phyloP scores from a whole-genome alignment of 495 filamentous ascomycete species.

The Penicillium cataractarum region DNA sequence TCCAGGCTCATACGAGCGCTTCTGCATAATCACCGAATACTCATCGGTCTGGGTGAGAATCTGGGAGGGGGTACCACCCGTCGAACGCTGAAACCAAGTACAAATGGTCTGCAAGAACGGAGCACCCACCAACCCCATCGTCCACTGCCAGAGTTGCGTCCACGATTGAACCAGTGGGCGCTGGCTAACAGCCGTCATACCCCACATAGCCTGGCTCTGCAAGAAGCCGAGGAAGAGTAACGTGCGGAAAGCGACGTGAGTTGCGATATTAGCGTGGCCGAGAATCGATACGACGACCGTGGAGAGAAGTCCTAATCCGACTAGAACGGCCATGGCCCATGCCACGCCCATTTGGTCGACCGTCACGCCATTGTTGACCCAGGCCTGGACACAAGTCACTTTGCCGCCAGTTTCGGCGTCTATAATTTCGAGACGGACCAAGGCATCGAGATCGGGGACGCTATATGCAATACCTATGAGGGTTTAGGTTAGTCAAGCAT shows the following conservation, averaged over 20 bases:
- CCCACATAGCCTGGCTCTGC: constrained; percentile 91
- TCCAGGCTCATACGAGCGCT: constrained; percentile 57
- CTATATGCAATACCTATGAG: constrained; percentile 72
- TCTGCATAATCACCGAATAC: constrained; percentile 82
- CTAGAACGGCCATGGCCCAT: constrained; percentile 84
- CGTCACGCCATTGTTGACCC: constrained; percentile 87
- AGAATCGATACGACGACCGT: constrained; percentile 79
- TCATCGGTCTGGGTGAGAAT: constrained; percentile 71
- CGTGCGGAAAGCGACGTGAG: constrained; percentile 89
- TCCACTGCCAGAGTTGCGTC: constrained; percentile 99
- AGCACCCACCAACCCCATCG: constrained; percentile 89
- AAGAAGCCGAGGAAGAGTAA: constrained; percentile 95
- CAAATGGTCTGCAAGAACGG: constrained; percentile 82
- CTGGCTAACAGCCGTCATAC: constrained; percentile 75
- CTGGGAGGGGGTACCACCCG: constrained; percentile 81
- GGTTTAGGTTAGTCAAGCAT: not conserved
- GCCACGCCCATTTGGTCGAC: constrained; percentile 86
- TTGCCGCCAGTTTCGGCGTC: constrained; percentile 55
- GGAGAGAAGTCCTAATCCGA: constrained; percentile 75
- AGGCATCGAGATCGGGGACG: constrained; percentile 89
- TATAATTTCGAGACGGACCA: constrained; percentile 77
- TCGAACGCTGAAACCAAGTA: constrained; percentile 95
- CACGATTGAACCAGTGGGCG: constrained; percentile 89
- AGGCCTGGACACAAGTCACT: constrained; percentile 85
- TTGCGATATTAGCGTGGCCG: constrained; percentile 90